Percentiles rank a stretch among this genome's conserved stretches.
These are phyloP conservation scores for Metschnikowia shivogae DNA, from an alignment of 805 yeast genomes.

Conservation along the genomic window DNA sequence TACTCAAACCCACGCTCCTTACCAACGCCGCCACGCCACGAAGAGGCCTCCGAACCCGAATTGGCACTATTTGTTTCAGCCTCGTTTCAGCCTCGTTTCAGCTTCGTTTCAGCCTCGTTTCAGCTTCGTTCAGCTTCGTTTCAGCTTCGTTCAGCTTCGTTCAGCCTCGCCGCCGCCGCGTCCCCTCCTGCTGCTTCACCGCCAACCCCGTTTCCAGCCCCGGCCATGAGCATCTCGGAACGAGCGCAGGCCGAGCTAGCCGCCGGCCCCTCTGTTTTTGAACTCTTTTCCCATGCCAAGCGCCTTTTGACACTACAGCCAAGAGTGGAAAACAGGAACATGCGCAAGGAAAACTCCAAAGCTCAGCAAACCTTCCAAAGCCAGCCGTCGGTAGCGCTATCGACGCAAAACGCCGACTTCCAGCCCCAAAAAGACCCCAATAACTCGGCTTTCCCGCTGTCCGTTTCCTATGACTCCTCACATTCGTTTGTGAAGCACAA, in stretches of 20 bases:
- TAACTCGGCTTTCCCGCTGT: too few relatives aligned
- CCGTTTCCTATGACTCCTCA: not conserved
- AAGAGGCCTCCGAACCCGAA: too few relatives aligned
- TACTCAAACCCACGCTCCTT: not conserved
- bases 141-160: too few relatives aligned
- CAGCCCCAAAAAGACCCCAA: not conserved
- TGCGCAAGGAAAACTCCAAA: constrained; percentile 30
- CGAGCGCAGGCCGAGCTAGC: constrained; percentile 12
- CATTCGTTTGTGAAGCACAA: constrained; percentile 12
- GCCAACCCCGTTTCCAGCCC: not conserved
- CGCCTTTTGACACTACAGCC: constrained; percentile 36
- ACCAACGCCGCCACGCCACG: not conserved
- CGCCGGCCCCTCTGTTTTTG: constrained; percentile 34
- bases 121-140: not conserved
- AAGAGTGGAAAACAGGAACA: constrained; percentile 36
- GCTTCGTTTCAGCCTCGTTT: not conserved
- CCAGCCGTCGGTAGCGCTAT: constrained; percentile 1
- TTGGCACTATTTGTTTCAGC: too few relatives aligned
- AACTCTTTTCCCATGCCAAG: constrained; percentile 40
- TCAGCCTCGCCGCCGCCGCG: not conserved
- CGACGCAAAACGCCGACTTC: not conserved
- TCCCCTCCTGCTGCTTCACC: too few relatives aligned
- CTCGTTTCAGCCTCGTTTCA: too few relatives aligned
- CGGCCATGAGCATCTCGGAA: not conserved
- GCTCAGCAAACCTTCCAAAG: constrained; percentile 20